Conservation (phyloP, 1,284 basidiomycete genomes). For the Earliella scabrosa region DNA sequence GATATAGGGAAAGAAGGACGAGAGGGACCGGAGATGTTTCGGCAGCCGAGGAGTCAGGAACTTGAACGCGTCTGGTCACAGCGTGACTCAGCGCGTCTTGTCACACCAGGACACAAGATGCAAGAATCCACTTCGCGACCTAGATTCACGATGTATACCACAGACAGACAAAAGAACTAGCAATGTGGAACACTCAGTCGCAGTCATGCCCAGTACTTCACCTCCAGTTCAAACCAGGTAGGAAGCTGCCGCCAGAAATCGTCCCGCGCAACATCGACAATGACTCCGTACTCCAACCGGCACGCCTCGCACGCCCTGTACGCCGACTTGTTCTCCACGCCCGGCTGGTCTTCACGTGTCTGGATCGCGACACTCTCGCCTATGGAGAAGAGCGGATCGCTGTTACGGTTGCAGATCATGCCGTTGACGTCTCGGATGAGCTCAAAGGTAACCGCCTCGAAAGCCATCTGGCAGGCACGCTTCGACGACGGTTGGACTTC, state of each 20-base stretch:
- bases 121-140: neutral
- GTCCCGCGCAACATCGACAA: conserved; percentile 59
- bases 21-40: too few species aligned
- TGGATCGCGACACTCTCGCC: conserved; percentile 68
- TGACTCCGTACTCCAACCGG: conserved; percentile 57
- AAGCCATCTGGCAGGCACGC: conserved; percentile 66
- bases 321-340: conserved; percentile 43
- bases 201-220: conserved; percentile 51
- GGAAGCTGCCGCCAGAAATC: conserved; percentile 69
- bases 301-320: conserved; percentile 70
- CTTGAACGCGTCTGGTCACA: conserved; percentile 1
- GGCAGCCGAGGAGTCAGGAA: too few species aligned
- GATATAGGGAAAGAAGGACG: too few species aligned
- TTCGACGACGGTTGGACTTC: conserved; percentile 47
- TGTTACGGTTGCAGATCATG: conserved; percentile 63
- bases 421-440: conserved; percentile 73
- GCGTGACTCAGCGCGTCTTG: conserved; percentile 4
- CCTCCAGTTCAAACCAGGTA: conserved; percentile 65
- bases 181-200: too few species aligned
- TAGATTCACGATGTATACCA: conserved; percentile 1
- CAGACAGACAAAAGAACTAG: too few species aligned
- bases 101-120: conserved; percentile 12
- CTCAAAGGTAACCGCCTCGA: conserved; percentile 72
- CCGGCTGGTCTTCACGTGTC: conserved; percentile 49
- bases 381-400: conserved; percentile 72